Conservation (phyloP, 1,284 basidiomycete genomes). For the Cutaneotrichosporon cutaneum region DNA sequence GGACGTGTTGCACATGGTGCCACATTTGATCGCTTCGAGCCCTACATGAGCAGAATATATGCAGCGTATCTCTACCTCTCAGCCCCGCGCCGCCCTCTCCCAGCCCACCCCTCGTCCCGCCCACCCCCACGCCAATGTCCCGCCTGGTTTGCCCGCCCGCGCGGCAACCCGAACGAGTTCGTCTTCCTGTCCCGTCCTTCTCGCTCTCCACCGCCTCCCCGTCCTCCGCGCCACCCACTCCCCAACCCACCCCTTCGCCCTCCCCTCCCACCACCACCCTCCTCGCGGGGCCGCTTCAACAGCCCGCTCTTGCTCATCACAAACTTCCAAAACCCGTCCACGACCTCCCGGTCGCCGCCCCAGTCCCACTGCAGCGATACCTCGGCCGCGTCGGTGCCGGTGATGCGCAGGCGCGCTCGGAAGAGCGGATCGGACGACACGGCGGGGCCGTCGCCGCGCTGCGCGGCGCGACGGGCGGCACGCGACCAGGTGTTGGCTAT, state of each 20-base stretch:
- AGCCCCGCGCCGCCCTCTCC: not conserved
- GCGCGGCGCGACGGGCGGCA: constrained; percentile 57
- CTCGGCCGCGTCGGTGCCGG: constrained; percentile 11
- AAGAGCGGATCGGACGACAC: constrained; percentile 32
- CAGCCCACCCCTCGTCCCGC: not conserved
- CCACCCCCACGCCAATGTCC: constrained; percentile 4
- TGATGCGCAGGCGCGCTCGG: constrained; percentile 26
- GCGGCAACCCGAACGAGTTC: not conserved
- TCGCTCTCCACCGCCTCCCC: not conserved
- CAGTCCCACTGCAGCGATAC: constrained; percentile 64
- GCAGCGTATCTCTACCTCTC: no score
- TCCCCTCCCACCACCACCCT: not conserved
- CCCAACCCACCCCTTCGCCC: not conserved
- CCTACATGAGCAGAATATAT: no score
- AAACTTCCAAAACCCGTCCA: constrained; percentile 70
- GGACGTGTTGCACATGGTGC: no score
- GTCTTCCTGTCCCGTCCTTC: not conserved
- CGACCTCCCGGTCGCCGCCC: constrained; percentile 62
- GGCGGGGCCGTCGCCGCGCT: constrained; percentile 43
- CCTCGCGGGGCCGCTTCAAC: constrained; percentile 19
- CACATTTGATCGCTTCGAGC: no score
- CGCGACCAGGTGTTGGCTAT: constrained; percentile 70
- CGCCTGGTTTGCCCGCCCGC: not conserved
- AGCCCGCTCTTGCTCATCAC: constrained; percentile 54
- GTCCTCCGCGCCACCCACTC: not conserved